These are phyloP conservation scores for Ophiostoma ips DNA, from an alignment of 2,329 filamentous ascomycete genomes.

Conservation along the genomic window DNA sequence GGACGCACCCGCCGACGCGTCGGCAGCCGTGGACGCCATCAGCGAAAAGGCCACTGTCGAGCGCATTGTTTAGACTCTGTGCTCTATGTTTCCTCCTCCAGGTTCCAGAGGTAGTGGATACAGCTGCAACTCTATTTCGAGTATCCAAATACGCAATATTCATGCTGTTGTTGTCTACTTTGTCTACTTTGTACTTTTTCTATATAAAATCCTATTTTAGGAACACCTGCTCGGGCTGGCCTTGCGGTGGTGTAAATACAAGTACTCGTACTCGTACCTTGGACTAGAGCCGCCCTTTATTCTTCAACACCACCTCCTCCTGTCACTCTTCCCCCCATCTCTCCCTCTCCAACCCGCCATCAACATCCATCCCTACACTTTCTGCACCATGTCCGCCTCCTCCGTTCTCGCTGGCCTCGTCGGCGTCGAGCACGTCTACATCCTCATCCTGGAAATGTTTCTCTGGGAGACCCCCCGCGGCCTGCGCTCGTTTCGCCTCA, in stretches of 20 bases:
- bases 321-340: neutral
- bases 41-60: conserved; percentile 9
- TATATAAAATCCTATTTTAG: neutral
- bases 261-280: too few relatives aligned
- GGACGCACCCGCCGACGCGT: neutral
- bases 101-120: too few relatives aligned
- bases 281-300: too few relatives aligned
- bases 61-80: neutral
- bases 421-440: conserved; percentile 32
- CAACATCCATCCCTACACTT: too few relatives aligned
- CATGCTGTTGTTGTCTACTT: too few relatives aligned
- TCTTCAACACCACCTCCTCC: neutral
- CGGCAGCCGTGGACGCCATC: neutral
- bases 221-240: neutral
- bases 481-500: conserved; percentile 29
- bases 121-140: too few relatives aligned
- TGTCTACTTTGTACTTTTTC: too few relatives aligned
- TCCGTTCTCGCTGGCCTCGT: conserved; percentile 23
- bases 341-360: too few relatives aligned
- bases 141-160: too few relatives aligned
- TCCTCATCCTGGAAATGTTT: conserved; percentile 35
- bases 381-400: conserved; percentile 4
- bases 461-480: conserved; percentile 34
- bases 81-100: too few relatives aligned
- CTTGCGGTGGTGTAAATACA: too few relatives aligned